These are phyloP conservation scores for Cinchona pubescens DNA, from an alignment of 257 asterid species.

Conservation along the genomic window DNA sequence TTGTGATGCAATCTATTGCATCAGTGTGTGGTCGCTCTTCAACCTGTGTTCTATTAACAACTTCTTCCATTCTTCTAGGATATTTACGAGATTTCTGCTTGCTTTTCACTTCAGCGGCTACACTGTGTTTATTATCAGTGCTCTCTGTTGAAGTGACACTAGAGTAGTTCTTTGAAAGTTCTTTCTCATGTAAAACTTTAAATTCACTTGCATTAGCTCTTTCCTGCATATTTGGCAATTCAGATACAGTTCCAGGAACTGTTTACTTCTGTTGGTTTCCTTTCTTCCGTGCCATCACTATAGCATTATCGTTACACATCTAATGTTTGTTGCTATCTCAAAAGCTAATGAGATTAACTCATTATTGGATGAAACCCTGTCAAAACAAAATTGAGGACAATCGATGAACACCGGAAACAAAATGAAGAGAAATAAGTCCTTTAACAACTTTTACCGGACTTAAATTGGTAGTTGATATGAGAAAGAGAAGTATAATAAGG, in stretches of 20 bases:
- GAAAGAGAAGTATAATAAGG: background rate
- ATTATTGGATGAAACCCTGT: constrained; percentile 8
- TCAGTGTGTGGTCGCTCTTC: constrained; percentile 30
- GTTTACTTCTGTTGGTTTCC: constrained; percentile 42
- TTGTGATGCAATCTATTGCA: constrained; percentile 34
- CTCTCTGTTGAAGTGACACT: constrained; percentile 30
- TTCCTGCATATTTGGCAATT: constrained; percentile 40
- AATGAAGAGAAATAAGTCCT: constrained; percentile 4
- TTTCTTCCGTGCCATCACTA: constrained; percentile 32
- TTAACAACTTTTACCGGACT: background rate
- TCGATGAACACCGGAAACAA: background rate
- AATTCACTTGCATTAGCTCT: constrained; percentile 30
- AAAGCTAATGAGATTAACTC: background rate
- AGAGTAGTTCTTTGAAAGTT: constrained; percentile 36
- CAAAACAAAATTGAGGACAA: background rate
- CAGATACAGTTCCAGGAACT: constrained; percentile 40
- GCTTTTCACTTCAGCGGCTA: constrained; percentile 41
- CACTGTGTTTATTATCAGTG: constrained; percentile 29
- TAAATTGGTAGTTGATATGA: background rate
- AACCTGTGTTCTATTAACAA: constrained; percentile 24
- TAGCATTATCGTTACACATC: background rate
- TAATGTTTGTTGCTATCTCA: too few species aligned
- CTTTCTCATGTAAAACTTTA: constrained; percentile 35
- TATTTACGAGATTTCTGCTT: constrained; percentile 53
- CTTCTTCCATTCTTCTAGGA: constrained; percentile 48